Conservation (phyloP, 495 filamentous ascomycete genomes). For the Penicillium atrosanguineum region DNA sequence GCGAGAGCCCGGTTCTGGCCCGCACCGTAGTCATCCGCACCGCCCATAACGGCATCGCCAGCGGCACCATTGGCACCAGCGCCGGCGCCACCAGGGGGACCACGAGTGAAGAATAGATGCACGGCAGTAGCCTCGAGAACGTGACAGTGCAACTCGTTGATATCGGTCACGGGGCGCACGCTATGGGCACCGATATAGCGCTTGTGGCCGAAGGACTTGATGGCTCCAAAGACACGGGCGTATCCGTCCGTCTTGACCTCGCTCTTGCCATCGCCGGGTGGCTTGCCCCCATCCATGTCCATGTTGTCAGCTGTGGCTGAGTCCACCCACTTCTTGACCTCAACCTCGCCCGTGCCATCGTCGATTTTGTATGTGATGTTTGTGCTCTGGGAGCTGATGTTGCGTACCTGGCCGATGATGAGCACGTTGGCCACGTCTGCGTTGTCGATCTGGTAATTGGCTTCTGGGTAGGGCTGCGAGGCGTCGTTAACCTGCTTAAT, state of each 20-base stretch:
- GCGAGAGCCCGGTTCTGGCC: conserved; percentile 38
- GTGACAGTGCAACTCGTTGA: conserved; percentile 90
- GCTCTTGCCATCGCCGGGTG: conserved; percentile 32
- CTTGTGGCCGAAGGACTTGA: conserved; percentile 77
- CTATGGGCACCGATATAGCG: conserved; percentile 76
- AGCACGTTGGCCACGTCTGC: conserved; percentile 61
- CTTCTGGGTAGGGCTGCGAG: conserved; percentile 67
- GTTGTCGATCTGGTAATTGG: conserved; percentile 76
- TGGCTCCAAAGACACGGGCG: conserved; percentile 74
- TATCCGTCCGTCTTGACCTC: conserved; percentile 68
- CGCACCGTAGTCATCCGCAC: conserved; percentile 34
- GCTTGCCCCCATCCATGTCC: conserved; percentile 43
- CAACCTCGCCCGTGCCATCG: conserved; percentile 89
- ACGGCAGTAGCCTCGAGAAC: conserved; percentile 83
- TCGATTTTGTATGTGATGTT: conserved; percentile 91
- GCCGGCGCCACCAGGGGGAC: conserved; percentile 50
- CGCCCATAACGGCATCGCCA: conserved; percentile 42
- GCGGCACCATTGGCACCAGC: conserved; percentile 21
- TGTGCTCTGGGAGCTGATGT: conserved; percentile 80
- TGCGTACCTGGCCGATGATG: conserved; percentile 85
- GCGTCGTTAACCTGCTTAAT: conserved; percentile 91
- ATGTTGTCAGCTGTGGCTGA: conserved; percentile 48
- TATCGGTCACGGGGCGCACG: conserved; percentile 73
- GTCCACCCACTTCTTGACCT: conserved; percentile 93
- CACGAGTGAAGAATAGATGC: conserved; percentile 83